phyloP scores from a whole-genome alignment of 2,329 filamentous ascomycete genomes.

The Xylariaceae sp. region DNA sequence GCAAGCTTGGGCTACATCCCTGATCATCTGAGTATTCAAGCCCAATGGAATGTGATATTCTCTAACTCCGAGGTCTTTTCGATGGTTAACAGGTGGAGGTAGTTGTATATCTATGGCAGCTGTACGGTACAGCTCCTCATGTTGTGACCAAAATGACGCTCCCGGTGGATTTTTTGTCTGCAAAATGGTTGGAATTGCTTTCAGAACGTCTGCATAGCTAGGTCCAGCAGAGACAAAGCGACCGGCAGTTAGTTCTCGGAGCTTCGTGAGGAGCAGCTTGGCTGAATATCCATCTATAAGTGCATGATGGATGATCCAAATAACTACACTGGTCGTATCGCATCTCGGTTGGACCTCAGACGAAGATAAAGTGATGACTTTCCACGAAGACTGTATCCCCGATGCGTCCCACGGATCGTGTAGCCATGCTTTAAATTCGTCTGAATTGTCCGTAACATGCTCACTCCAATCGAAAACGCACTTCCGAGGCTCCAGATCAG shows the following conservation, averaged over 20 bases:
- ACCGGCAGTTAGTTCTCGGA: neutral
- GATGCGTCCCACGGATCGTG: neutral
- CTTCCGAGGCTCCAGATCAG: neutral
- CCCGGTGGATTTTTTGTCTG: neutral
- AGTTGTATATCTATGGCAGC: neutral
- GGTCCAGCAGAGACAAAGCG: neutral
- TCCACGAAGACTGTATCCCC: neutral
- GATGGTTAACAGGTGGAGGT: neutral
- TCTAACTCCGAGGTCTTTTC: neutral
- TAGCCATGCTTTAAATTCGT: neutral
- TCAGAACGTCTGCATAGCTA: neutral
- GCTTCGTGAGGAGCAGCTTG: neutral
- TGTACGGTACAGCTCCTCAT: neutral
- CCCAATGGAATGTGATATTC: neutral
- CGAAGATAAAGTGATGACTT: neutral
- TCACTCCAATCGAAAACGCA: neutral
- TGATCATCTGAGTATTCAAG: too few relatives aligned
- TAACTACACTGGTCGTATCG: too few relatives aligned
- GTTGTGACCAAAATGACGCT: neutral
- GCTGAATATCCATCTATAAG: constrained; percentile 6
- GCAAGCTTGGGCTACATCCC: neutral
- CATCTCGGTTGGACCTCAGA: too few relatives aligned
- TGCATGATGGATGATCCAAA: constrained; percentile 11
- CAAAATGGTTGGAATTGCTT: neutral
- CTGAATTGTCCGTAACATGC: neutral